phyloP scores from a whole-genome alignment of 1,284 basidiomycete species.

The Anthracocystis panici-leucophaei region DNA sequence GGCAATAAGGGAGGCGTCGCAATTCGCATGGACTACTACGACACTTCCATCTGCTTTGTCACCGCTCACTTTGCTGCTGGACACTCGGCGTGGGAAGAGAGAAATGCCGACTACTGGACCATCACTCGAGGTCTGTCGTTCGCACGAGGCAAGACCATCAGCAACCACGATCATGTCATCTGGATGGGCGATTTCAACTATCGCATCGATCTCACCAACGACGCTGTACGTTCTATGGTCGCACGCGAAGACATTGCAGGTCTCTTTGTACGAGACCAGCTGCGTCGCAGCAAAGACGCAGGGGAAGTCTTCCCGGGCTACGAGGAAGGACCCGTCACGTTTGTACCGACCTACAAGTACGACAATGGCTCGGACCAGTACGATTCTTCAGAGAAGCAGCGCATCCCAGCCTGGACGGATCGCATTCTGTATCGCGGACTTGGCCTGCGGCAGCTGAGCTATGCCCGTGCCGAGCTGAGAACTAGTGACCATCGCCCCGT shows the following conservation, averaged over 20 bases:
- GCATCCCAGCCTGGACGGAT: slow-evolving; percentile 91
- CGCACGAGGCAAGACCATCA: slow-evolving; percentile 86
- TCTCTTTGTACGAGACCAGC: slow-evolving; percentile 80
- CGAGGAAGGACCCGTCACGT: slow-evolving; percentile 86
- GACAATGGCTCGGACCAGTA: slow-evolving; percentile 82
- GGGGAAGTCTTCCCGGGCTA: slow-evolving; percentile 81
- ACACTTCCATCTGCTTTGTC: slow-evolving; percentile 92
- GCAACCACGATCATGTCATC: slow-evolving; percentile 86
- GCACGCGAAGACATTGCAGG: slow-evolving; percentile 76
- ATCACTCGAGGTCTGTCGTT: slow-evolving; percentile 87
- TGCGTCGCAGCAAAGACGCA: slow-evolving; percentile 39
- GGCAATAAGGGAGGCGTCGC: slow-evolving; percentile 92
- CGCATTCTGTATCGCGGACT: slow-evolving; percentile 78
- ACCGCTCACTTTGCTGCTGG: slow-evolving; percentile 97
- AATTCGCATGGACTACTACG: slow-evolving; percentile 88
- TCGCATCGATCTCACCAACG: slow-evolving; percentile 87
- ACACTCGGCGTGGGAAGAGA: slow-evolving; percentile 86
- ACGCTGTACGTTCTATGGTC: slow-evolving; percentile 75
- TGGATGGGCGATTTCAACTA: slow-evolving; percentile 97
- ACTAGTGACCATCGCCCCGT: slow-evolving; percentile 97
- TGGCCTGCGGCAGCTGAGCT: slow-evolving; percentile 65
- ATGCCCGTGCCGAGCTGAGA: slow-evolving; percentile 79
- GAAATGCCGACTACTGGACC: slow-evolving; percentile 91
- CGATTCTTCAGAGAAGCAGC: slow-evolving; percentile 94
- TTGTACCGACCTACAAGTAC: slow-evolving; percentile 90